Percentiles rank a stretch among this genome's conserved stretches.
phyloP scores from a whole-genome alignment of 805 yeast species.

The Cyberlindnera subsufficiens region DNA sequence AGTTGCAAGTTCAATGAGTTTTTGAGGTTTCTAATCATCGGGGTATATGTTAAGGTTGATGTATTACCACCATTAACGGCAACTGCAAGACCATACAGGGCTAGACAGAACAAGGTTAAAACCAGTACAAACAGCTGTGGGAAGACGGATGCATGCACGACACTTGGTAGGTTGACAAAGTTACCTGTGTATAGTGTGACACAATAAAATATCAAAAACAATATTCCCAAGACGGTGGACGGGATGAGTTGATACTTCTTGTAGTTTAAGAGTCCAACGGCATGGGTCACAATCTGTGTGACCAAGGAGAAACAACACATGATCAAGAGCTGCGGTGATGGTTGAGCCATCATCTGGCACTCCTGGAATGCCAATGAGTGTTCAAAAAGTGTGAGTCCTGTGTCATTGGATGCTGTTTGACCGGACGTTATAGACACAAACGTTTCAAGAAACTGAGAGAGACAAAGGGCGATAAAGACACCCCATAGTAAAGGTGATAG shows the following conservation, averaged over 20 bases:
- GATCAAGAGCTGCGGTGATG: slow-evolving; percentile 45
- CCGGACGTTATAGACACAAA: slow-evolving; percentile 56
- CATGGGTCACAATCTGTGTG: slow-evolving; percentile 57
- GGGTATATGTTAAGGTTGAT: slow-evolving; percentile 27
- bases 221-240: slow-evolving; percentile 52
- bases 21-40: slow-evolving; percentile 31
- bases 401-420: slow-evolving; percentile 50
- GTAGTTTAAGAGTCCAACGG: slow-evolving; percentile 49
- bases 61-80: slow-evolving; percentile 46
- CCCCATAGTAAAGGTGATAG: slow-evolving; percentile 49
- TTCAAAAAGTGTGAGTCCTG: slow-evolving; percentile 70
- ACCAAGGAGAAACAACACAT: slow-evolving; percentile 50
- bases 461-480: slow-evolving; percentile 52
- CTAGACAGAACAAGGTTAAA: slow-evolving; percentile 45
- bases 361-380: slow-evolving; percentile 75
- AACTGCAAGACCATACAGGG: slow-evolving; percentile 53
- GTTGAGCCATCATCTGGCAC: slow-evolving; percentile 44
- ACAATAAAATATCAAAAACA: slow-evolving; percentile 43
- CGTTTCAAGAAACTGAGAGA: slow-evolving; percentile 61
- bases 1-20: slow-evolving; percentile 33
- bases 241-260: slow-evolving; percentile 57
- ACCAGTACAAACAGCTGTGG: slow-evolving; percentile 58
- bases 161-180: slow-evolving; percentile 44
- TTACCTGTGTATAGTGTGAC: slow-evolving; percentile 35
- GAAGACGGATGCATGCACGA: slow-evolving; percentile 50